phyloP scores from a whole-genome alignment of 1,284 basidiomycete species.

The Puccinia brachypodii region DNA sequence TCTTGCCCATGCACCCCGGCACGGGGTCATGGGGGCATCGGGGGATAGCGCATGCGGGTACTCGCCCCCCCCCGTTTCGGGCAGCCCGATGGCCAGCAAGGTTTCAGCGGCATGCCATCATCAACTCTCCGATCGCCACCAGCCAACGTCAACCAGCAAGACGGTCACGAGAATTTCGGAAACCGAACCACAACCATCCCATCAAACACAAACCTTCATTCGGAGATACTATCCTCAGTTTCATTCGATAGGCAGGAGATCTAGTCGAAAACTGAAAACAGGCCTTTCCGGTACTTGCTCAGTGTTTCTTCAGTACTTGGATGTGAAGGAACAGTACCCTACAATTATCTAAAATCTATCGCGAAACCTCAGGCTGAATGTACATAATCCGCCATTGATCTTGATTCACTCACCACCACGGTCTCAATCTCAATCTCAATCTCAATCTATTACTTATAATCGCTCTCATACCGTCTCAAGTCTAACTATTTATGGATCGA shows the following conservation, averaged over 20 bases:
- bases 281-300: too few relatives aligned
- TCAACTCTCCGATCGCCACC: neutral
- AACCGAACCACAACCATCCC: too few relatives aligned
- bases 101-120: neutral
- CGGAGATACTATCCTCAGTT: too few relatives aligned
- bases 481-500: slow-evolving; percentile 33
- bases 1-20: too few relatives aligned
- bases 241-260: too few relatives aligned
- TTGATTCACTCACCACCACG: neutral
- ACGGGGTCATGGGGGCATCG: too few relatives aligned
- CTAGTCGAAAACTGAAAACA: too few relatives aligned
- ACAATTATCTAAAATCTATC: neutral
- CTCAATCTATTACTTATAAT: neutral
- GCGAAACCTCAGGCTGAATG: neutral
- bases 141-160: neutral
- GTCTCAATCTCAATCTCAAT: neutral
- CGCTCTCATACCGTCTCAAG: neutral
- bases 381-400: neutral
- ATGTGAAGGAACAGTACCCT: neutral
- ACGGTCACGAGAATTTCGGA: neutral
- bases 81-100: neutral
- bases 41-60: too few relatives aligned
- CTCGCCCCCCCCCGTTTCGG: too few relatives aligned
- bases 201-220: too few relatives aligned
- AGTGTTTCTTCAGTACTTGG: neutral